Evolutionary conservation across 106 monocot genomes (phyloP).

Genomic region (Dioscorea zingiberensis): DNA sequence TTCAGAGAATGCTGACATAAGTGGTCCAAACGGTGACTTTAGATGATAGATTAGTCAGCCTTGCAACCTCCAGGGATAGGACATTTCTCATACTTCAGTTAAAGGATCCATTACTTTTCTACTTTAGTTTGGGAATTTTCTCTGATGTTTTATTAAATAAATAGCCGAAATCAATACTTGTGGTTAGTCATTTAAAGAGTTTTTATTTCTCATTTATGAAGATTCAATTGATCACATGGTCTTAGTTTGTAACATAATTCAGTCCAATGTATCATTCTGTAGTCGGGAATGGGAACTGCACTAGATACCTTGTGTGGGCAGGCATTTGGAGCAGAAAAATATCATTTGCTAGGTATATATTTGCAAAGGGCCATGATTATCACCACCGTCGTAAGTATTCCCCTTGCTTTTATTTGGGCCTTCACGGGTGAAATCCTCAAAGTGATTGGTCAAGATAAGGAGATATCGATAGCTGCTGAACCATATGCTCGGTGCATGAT

Average conservation of each 20-base stretch:
- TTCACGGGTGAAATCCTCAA: not conserved
- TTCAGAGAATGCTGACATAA: no score
- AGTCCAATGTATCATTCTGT: not conserved
- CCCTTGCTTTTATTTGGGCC: not conserved
- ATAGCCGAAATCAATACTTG: not conserved
- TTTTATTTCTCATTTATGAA: no score
- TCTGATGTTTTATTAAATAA: no score
- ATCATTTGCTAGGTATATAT: not conserved
- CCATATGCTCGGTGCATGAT: not conserved
- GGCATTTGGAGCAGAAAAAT: not conserved
- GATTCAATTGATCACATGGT: no score
- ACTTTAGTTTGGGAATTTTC: no score
- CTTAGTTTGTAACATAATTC: no score
- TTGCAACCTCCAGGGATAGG: no score
- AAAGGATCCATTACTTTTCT: no score
- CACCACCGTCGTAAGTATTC: not conserved
- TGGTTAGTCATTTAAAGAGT: slow-evolving; percentile 10
- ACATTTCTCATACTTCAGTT: no score
- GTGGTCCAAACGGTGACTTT: no score
- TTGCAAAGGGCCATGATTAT: not conserved
- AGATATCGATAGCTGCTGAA: not conserved
- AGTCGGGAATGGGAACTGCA: not conserved
- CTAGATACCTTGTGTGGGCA: not conserved
- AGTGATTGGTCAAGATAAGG: not conserved
- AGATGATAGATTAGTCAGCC: no score